These are phyloP conservation scores for Fusarium euwallaceae DNA, from an alignment of 2,329 filamentous ascomycete species.

Conservation along the genomic window DNA sequence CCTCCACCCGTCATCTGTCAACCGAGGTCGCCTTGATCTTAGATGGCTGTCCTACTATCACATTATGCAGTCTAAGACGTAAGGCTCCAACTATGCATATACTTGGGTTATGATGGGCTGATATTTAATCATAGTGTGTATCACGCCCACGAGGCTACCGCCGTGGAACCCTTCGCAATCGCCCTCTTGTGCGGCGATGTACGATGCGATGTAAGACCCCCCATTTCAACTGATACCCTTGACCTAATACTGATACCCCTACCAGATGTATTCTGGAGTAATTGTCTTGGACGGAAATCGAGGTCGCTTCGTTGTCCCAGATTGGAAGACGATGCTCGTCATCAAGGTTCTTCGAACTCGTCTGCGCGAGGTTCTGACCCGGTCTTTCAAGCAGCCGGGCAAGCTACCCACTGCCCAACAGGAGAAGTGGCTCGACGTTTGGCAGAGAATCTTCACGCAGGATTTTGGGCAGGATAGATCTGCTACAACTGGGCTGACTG, in stretches of 20 bases:
- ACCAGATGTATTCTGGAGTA: conserved; percentile 85
- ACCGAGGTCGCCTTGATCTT: conserved; percentile 76
- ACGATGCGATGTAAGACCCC: conserved; percentile 78
- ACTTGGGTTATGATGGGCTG: conserved; percentile 12
- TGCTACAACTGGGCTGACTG: conserved; percentile 39
- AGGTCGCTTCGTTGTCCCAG: conserved; percentile 82
- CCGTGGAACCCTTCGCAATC: conserved; percentile 84
- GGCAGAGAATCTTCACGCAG: conserved; percentile 76
- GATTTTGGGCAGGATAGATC: conserved; percentile 56
- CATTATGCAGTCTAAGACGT: conserved; percentile 92
- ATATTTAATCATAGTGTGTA: conserved; percentile 70
- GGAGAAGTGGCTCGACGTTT: conserved; percentile 80
- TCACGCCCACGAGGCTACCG: conserved; percentile 90
- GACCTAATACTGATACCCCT: conserved; percentile 3
- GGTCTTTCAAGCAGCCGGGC: conserved; percentile 76
- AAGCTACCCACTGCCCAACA: conserved; percentile 75
- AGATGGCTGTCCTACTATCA: conserved; percentile 96
- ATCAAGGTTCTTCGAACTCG: conserved; percentile 83
- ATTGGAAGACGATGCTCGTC: conserved; percentile 94
- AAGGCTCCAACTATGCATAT: conserved; percentile 52
- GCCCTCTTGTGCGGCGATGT: conserved; percentile 89
- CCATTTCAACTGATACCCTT: not conserved
- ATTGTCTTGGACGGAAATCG: conserved; percentile 90
- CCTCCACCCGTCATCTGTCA: conserved; percentile 89
- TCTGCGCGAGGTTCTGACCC: conserved; percentile 80